Conservation (phyloP, 768 basidiomycete genomes). For the Hygrophorus pudorinus region DNA sequence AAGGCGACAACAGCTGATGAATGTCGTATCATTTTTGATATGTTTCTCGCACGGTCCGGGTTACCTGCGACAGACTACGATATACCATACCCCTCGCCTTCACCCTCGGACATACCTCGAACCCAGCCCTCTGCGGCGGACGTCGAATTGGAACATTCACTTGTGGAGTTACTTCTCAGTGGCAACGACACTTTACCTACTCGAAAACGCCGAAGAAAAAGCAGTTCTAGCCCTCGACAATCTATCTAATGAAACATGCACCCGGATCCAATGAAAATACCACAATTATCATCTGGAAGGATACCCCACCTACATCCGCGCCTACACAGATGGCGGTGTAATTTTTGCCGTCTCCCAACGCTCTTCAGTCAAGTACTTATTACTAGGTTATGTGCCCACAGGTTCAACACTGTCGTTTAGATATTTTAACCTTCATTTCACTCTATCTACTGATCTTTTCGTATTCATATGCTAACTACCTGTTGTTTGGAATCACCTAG, state of each 20-base stretch:
- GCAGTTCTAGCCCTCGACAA: neutral
- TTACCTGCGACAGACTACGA: slow-evolving; percentile 23
- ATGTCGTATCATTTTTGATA: slow-evolving; percentile 76
- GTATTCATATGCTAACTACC: neutral
- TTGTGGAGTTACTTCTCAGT: slow-evolving; percentile 40
- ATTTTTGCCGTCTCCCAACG: no score
- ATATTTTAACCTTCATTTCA: neutral
- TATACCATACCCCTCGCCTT: slow-evolving; percentile 24
- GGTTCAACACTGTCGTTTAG: neutral
- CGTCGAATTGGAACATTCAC: slow-evolving; percentile 31
- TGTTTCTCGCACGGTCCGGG: slow-evolving; percentile 62
- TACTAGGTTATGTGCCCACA: no score
- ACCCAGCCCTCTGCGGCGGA: slow-evolving; percentile 15
- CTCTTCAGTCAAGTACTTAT: no score
- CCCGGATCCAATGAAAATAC: neutral
- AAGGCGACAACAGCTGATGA: slow-evolving; percentile 70
- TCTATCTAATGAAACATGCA: neutral
- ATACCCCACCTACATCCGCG: neutral
- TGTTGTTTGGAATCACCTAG: slow-evolving; percentile 1
- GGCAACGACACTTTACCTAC: slow-evolving; percentile 10
- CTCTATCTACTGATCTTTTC: neutral
- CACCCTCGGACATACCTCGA: slow-evolving; percentile 21
- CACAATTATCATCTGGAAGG: neutral
- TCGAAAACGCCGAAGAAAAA: neutral
- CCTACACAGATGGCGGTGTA: no score